Evolutionary conservation across 495 filamentous ascomycete genomes (phyloP), one percentile per base, ranked within the genome.

Genomic region (Bacidia rubella): DNA sequence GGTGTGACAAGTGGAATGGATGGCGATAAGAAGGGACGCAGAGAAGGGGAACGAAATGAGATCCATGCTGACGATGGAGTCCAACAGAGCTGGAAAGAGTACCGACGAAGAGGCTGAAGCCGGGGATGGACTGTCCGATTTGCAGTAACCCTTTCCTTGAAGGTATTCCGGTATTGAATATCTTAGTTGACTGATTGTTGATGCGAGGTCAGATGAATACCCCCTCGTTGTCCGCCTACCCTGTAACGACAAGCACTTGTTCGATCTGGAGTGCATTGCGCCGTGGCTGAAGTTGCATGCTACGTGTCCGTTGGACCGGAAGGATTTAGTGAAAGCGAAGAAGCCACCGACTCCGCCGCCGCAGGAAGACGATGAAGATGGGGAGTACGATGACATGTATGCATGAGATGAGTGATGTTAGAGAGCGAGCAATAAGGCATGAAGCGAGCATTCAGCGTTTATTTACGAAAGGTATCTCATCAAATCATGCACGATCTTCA

Each of bases 181-280:
- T 9, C 19, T 26, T 5, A 3, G 9, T 27, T 12, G 17, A 11
- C 11, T 38, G 22, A 12, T 15, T 27, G 7, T 19, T 22, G n/a
- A 15, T 39, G n/a, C 10, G 1, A 27, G 2, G 11, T 12, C 27
- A 73, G 80, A 84, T 53, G 58, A 70, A 39, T 81, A 88, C 57
- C 84, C 86, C 19, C 74, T 98, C 11, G 90, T 96, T 15, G 90
- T 96, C 26, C 77, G 81, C 57, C 71, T 98, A 51, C 87, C 88
- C 21, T 98, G 92, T 62, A 81, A 90, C 59, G 73, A 74, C 11
- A 78, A 74, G 20, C 92, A 98, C 64, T 63, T 80, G 23, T 96
- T 95, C 68, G 92, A 98, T 65, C 67, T 96, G 12, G 90, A 97
- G 65, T 98, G 92, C 63, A 85, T 98, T n/a, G 74, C 76, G 44